Percentiles rank a stretch among this genome's conserved stretches.
These are phyloP conservation scores for Rhododendron williamsianum DNA, from an alignment of 148 eudicot genomes.

Conservation along the genomic window DNA sequence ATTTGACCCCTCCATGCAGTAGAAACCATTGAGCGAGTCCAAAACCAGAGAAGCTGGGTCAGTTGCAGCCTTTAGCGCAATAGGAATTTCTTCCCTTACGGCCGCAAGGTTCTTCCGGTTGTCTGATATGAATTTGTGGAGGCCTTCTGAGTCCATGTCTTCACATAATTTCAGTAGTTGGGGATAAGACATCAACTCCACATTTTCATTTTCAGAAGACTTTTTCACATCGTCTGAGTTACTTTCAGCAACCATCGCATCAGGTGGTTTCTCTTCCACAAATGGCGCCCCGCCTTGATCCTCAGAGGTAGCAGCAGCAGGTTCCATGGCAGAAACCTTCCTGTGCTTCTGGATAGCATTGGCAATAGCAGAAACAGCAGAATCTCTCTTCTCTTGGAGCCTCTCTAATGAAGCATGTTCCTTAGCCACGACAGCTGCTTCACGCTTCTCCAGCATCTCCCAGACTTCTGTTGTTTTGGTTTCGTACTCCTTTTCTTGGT, in stretches of 20 bases:
- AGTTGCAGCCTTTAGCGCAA: conserved; percentile 70
- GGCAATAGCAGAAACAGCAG: conserved; percentile 69
- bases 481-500: conserved; percentile 85
- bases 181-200: conserved; percentile 63
- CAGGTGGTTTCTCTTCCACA: conserved; percentile 47
- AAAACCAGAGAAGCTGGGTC: conserved; percentile 85
- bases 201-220: conserved; percentile 40
- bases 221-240: conserved; percentile 34
- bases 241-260: conserved; percentile 42
- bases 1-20: conserved; percentile 50
- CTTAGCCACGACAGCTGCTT: conserved; percentile 74
- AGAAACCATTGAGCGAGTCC: conserved; percentile 77
- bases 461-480: conserved; percentile 59
- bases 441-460: conserved; percentile 61
- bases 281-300: conserved; percentile 29
- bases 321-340: conserved; percentile 37
- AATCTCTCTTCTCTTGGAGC: conserved; percentile 97
- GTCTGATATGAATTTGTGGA: conserved; percentile 93
- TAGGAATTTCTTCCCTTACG: conserved; percentile 87
- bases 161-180: conserved; percentile 75
- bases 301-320: conserved; percentile 29
- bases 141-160: conserved; percentile 82
- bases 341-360: conserved; percentile 67
- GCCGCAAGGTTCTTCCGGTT: conserved; percentile 97
- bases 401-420: conserved; percentile 71